Evolutionary conservation across 2,329 filamentous ascomycete species (phyloP).

Genomic region (Penicillium capsulatum): DNA sequence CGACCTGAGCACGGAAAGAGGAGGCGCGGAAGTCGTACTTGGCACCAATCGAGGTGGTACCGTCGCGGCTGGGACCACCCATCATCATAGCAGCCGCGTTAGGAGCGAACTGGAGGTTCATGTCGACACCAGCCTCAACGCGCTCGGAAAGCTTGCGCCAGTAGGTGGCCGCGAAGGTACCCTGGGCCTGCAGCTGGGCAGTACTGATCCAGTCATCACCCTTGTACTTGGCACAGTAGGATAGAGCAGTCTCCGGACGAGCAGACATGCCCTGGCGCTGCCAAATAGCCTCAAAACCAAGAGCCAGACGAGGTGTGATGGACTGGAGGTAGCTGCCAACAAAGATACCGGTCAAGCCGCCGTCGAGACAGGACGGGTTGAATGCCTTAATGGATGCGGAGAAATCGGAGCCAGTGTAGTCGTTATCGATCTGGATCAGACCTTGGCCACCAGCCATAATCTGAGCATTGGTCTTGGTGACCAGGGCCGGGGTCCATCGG

Average conservation of each 20-base stretch:
- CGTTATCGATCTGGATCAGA: slow-evolving; percentile 90
- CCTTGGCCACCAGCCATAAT: slow-evolving; percentile 76
- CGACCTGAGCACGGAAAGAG: slow-evolving; percentile 91
- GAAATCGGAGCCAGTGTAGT: slow-evolving; percentile 92
- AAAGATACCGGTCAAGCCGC: slow-evolving; percentile 88
- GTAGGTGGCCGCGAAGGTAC: slow-evolving; percentile 84
- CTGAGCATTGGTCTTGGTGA: slow-evolving; percentile 84
- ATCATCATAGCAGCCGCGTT: slow-evolving; percentile 64
- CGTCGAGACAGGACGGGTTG: slow-evolving; percentile 91
- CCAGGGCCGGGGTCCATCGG: slow-evolving; percentile 73
- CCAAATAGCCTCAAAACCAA: slow-evolving; percentile 92
- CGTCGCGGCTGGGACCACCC: slow-evolving; percentile 77
- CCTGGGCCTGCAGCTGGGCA: slow-evolving; percentile 82
- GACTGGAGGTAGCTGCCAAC: slow-evolving; percentile 95
- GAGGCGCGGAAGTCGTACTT: slow-evolving; percentile 98
- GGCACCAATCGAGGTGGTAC: slow-evolving; percentile 82
- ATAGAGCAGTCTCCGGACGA: slow-evolving; percentile 84
- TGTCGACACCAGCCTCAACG: slow-evolving; percentile 92
- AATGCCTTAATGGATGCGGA: slow-evolving; percentile 87
- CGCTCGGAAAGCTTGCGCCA: slow-evolving; percentile 91
- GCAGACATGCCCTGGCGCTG: slow-evolving; percentile 79
- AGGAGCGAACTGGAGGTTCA: slow-evolving; percentile 77
- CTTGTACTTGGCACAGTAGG: slow-evolving; percentile 90
- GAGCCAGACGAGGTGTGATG: slow-evolving; percentile 76
- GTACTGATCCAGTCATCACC: slow-evolving; percentile 87